Evolutionary conservation across 2,329 filamentous ascomycete genomes (phyloP).

Genomic region (Alternaria triticimaculans): DNA sequence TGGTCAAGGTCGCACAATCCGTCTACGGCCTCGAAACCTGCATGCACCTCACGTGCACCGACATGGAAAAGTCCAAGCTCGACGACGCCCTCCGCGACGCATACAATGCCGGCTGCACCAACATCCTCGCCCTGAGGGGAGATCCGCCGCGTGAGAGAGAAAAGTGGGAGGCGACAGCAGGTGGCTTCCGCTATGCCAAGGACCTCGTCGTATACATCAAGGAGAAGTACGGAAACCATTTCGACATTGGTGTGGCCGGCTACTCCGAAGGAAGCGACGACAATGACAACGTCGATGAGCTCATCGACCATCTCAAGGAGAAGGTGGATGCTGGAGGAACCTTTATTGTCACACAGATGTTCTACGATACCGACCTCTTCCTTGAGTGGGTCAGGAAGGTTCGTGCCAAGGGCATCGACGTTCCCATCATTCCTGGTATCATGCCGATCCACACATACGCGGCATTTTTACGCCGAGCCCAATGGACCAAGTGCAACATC

Average conservation of each 20-base stretch:
- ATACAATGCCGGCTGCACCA: conserved; percentile 95
- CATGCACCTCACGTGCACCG: conserved; percentile 98
- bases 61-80: conserved; percentile 93
- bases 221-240: conserved; percentile 81
- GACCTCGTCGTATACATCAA: conserved; percentile 88
- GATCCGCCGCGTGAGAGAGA: conserved; percentile 94
- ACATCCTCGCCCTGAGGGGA: conserved; percentile 91
- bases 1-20: conserved; percentile 94
- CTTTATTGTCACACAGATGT: conserved; percentile 99
- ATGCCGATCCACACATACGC: conserved; percentile 96
- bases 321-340: conserved; percentile 93
- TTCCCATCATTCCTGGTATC: conserved; percentile 85
- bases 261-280: conserved; percentile 97
- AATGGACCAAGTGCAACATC: conserved; percentile 87
- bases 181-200: conserved; percentile 88
- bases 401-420: conserved; percentile 79
- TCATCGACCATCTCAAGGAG: conserved; percentile 93
- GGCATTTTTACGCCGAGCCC: conserved; percentile 86
- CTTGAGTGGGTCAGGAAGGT: conserved; percentile 88
- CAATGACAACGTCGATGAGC: conserved; percentile 80
- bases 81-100: conserved; percentile 86
- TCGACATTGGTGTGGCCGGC: conserved; percentile 95
- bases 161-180: conserved; percentile 87
- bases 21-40: conserved; percentile 97
- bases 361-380: conserved; percentile 97